Percentiles rank a stretch among this genome's conserved stretches.
Conservation (phyloP, 2,329 filamentous ascomycete species). For the Ceratocystis diversiconidia region DNA sequence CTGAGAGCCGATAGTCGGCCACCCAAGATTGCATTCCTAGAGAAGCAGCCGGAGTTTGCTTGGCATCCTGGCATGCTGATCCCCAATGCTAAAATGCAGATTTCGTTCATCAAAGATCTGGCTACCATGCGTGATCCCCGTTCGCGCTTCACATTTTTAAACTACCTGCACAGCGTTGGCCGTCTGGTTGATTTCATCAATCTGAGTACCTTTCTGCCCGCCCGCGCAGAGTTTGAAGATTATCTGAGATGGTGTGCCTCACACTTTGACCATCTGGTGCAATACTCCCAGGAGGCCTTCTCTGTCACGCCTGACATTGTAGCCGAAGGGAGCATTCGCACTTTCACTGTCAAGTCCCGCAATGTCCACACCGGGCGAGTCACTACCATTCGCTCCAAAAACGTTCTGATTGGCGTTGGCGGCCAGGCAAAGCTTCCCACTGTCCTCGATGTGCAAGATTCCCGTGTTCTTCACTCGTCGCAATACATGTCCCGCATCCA, state of each 20-base stretch:
- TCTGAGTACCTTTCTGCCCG: conserved; percentile 73
- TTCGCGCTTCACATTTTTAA: conserved; percentile 87
- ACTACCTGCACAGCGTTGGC: conserved; percentile 71
- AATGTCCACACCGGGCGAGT: conserved; percentile 43
- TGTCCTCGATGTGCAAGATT: conserved; percentile 52
- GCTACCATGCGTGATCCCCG: conserved; percentile 77
- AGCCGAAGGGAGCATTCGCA: conserved; percentile 34
- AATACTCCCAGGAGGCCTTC: conserved; percentile 65
- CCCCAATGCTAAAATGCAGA: conserved; percentile 90
- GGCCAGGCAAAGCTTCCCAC: conserved; percentile 56
- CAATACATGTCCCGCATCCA: conserved; percentile 58
- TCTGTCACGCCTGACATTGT: conserved; percentile 48
- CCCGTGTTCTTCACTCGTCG: conserved; percentile 74
- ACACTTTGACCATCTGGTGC: conserved; percentile 58
- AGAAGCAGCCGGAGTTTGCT: conserved; percentile 68
- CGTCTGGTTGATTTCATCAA: conserved; percentile 88
- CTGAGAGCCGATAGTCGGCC: conserved; percentile 25
- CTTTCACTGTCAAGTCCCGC: conserved; percentile 53
- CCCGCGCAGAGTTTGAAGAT: conserved; percentile 81
- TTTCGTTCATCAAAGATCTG: conserved; percentile 92
- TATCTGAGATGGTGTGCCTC: conserved; percentile 87
- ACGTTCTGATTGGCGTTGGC: conserved; percentile 48
- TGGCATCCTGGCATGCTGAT: conserved; percentile 97
- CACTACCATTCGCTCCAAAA: conserved; percentile 42
- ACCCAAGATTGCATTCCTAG: conserved; percentile 73